A percentile compares a stretch with the other conserved stretches of the same genome.
phyloP scores from a whole-genome alignment of 2,329 filamentous ascomycete genomes.

The Trichoderma simmonsii region DNA sequence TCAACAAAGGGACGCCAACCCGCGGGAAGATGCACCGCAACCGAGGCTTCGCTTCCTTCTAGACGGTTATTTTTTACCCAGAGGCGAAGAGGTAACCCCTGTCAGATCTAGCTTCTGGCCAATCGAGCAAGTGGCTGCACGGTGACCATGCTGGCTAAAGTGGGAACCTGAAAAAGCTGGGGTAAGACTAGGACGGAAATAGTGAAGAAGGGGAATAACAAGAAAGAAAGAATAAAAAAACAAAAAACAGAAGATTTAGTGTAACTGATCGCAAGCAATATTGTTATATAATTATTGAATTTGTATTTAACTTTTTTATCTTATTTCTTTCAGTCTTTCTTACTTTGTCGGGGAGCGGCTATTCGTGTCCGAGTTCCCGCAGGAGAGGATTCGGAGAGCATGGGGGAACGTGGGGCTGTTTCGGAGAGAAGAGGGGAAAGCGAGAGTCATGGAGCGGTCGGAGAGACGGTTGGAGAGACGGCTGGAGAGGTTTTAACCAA shows the following conservation, averaged over 20 bases:
- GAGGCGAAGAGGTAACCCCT: not conserved
- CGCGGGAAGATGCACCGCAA: not conserved
- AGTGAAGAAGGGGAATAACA: not conserved
- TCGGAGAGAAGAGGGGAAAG: not conserved
- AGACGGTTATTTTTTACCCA: not conserved
- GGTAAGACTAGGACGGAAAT: not conserved
- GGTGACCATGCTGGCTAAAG: not conserved
- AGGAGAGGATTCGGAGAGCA: not conserved
- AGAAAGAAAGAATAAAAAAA: not conserved
- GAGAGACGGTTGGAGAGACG: not conserved
- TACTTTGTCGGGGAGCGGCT: not conserved
- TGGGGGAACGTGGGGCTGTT: not conserved
- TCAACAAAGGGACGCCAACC: not conserved
- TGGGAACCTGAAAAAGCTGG: not conserved
- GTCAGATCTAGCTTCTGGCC: not conserved
- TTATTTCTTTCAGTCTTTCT: not conserved
- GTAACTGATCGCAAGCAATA: not conserved
- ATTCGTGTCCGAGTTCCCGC: not conserved
- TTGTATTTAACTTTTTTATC: not conserved
- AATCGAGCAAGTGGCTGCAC: not conserved
- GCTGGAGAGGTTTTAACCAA: not conserved
- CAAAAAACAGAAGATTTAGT: not conserved
- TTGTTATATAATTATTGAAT: not conserved
- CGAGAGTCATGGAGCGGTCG: not conserved
- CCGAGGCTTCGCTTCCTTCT: not conserved